These are phyloP conservation scores for Cryphonectria carpinicola DNA, from an alignment of 2,329 filamentous ascomycete species.

Conservation along the genomic window DNA sequence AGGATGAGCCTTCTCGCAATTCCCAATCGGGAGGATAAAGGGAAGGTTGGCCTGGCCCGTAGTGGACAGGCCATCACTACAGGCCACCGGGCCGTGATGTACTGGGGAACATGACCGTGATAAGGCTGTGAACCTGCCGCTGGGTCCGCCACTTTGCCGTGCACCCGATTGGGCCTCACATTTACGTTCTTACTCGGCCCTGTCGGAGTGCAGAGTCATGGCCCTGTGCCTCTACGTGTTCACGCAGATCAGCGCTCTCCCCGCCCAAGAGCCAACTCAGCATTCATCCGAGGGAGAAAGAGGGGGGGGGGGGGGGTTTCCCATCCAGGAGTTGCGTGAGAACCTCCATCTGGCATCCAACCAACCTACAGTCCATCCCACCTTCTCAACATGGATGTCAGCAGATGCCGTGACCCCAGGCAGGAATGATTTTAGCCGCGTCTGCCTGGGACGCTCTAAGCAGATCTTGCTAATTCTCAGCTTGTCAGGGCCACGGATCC, in stretches of 20 bases:
- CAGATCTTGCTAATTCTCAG: background rate
- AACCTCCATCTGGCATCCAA: background rate
- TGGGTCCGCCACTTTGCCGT: background rate
- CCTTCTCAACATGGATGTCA: background rate
- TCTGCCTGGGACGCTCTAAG: background rate
- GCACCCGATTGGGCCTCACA: background rate
- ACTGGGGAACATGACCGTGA: background rate
- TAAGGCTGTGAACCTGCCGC: background rate
- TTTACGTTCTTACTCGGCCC: background rate
- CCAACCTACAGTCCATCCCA: background rate
- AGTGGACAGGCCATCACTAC: background rate
- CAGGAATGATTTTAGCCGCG: background rate
- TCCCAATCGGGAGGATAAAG: background rate
- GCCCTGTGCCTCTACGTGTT: background rate
- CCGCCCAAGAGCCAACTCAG: background rate
- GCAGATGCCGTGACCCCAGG: background rate
- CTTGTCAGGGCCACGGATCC: background rate
- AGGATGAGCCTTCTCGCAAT: background rate
- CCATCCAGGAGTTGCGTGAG: background rate
- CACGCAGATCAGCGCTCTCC: background rate
- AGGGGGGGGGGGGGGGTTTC: background rate
- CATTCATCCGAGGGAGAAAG: background rate
- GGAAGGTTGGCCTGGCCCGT: background rate
- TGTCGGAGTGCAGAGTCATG: background rate
- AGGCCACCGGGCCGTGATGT: background rate